A percentile compares a stretch with the other conserved stretches of the same genome.
Evolutionary conservation across 306 rosid species (phyloP).

Genomic region (Begonia masoniana): DNA sequence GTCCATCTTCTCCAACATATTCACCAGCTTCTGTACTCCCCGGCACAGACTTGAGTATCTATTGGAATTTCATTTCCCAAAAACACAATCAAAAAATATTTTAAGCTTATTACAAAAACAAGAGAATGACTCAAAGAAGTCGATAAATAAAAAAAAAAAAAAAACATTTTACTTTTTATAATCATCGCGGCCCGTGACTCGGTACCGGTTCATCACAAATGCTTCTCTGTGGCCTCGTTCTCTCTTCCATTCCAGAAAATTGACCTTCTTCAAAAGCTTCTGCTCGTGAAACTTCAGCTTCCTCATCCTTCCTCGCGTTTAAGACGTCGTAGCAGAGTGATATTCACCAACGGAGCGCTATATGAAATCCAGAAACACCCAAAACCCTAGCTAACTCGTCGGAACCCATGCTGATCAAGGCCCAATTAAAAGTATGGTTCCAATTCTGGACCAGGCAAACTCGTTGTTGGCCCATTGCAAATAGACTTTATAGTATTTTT

Average conservation of each 20-base stretch:
- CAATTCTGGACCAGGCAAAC: too few relatives aligned
- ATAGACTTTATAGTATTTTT: too few relatives aligned
- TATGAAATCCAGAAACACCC: too few relatives aligned
- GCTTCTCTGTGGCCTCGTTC: constrained; percentile 76
- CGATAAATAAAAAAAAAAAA: background rate
- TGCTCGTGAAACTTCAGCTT: constrained; percentile 66
- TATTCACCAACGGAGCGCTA: too few relatives aligned
- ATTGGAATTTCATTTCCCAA: background rate
- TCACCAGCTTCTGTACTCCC: constrained; percentile 63
- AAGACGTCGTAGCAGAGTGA: background rate
- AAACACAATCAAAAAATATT: constrained; percentile 3
- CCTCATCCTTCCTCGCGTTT: constrained; percentile 40
- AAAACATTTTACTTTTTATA: constrained; percentile 54
- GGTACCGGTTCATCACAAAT: constrained; percentile 58
- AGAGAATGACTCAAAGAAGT: background rate
- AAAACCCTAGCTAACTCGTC: too few relatives aligned
- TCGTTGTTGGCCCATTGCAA: too few relatives aligned
- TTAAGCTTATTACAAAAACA: background rate
- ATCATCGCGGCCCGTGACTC: constrained; percentile 73
- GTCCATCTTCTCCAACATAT: constrained; percentile 61
- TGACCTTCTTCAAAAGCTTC: constrained; percentile 72
- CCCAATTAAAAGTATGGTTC: too few relatives aligned
- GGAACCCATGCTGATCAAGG: too few relatives aligned
- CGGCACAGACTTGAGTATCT: constrained; percentile 63
- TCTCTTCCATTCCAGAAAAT: constrained; percentile 80